These are phyloP conservation scores for Knoxia roxburghii DNA, from an alignment of 257 asterid species.

Conservation along the genomic window DNA sequence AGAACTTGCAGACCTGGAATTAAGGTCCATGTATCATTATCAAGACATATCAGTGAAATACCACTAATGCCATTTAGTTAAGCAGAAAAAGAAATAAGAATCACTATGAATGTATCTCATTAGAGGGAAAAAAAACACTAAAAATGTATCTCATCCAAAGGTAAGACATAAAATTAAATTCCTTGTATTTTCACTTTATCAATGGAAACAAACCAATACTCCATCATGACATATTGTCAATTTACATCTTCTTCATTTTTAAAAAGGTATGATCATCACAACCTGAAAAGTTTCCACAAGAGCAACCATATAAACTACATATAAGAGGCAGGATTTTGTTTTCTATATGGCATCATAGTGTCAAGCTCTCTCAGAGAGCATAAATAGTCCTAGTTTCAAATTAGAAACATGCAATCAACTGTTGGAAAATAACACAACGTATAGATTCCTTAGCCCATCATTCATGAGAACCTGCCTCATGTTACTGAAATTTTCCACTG, in stretches of 20 bases:
- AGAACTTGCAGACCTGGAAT: constrained; percentile 81
- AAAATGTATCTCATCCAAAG: background rate
- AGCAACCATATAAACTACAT: background rate
- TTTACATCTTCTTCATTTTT: too few relatives aligned
- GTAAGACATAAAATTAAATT: background rate
- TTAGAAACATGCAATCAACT: background rate
- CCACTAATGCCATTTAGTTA: constrained; percentile 2
- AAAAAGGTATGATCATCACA: background rate
- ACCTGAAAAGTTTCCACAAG: background rate
- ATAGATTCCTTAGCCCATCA: background rate
- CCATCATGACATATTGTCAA: background rate
- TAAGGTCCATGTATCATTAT: background rate
- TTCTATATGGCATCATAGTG: background rate
- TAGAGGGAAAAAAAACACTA: background rate
- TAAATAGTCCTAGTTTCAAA: too few relatives aligned
- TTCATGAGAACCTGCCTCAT: background rate
- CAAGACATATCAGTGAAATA: constrained; percentile 9
- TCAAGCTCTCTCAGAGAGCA: background rate
- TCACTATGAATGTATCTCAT: background rate
- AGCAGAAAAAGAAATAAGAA: background rate
- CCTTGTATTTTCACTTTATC: background rate
- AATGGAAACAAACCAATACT: background rate
- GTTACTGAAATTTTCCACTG: background rate
- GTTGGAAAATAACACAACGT: background rate
- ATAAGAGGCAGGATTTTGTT: background rate